Conservation (phyloP, 345 rosid genomes). For the Murraya paniculata region DNA sequence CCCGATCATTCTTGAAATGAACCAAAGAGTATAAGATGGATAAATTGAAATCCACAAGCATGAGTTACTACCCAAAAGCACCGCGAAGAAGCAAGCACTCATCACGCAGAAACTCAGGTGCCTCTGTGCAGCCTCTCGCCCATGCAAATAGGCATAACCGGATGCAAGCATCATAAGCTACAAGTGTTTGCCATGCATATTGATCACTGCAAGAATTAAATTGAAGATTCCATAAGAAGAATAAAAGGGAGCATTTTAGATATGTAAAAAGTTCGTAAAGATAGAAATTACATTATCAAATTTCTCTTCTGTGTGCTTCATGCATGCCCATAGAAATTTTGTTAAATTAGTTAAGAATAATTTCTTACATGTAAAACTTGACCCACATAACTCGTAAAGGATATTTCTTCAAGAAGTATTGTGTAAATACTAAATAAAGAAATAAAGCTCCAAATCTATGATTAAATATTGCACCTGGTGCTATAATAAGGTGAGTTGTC, state of each 20-base stretch:
- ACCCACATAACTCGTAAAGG: background rate
- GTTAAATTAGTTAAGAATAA: background rate
- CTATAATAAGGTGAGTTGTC: slow-evolving; percentile 50
- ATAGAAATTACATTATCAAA: background rate
- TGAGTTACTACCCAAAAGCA: slow-evolving; percentile 77
- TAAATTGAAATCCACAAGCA: slow-evolving; percentile 15
- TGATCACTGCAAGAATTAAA: slow-evolving; percentile 56
- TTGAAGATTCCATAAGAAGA: slow-evolving; percentile 5
- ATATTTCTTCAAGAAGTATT: background rate
- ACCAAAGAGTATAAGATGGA: background rate
- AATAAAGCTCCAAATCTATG: background rate
- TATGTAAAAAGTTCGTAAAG: background rate
- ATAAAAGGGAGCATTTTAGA: slow-evolving; percentile 1
- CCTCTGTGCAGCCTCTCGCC: slow-evolving; percentile 88
- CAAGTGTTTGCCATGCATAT: slow-evolving; percentile 87
- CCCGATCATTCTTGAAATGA: slow-evolving; percentile 5
- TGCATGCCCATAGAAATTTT: background rate
- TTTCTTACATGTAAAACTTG: background rate
- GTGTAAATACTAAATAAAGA: background rate
- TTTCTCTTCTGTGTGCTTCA: background rate
- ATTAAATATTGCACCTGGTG: slow-evolving; percentile 47
- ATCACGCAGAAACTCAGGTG: slow-evolving; percentile 87
- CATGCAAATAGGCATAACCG: slow-evolving; percentile 78
- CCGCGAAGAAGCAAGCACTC: slow-evolving; percentile 84
- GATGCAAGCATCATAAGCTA: slow-evolving; percentile 95